Conservation (phyloP, 2,329 filamentous ascomycete genomes). For the Cladosporium sp. region DNA sequence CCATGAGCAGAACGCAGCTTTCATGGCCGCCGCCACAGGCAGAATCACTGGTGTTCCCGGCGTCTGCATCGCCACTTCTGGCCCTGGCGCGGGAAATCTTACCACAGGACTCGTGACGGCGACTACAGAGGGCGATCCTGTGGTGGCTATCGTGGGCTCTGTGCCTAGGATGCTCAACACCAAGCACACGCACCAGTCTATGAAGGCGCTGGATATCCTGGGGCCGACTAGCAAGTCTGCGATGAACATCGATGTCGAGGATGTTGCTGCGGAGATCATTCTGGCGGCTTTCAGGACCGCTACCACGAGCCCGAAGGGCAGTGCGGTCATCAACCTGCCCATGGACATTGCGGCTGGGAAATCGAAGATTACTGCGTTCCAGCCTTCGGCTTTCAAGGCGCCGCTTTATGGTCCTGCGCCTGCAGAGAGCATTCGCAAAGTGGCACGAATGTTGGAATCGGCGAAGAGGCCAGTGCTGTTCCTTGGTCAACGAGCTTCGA, state of each 20-base stretch:
- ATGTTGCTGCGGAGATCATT: conserved; percentile 52
- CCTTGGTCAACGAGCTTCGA: conserved; percentile 49
- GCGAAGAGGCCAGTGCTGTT: conserved; percentile 48
- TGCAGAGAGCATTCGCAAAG: conserved; percentile 36
- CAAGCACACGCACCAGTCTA: conserved; percentile 52
- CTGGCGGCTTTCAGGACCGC: conserved; percentile 51
- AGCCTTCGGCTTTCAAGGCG: conserved; percentile 43
- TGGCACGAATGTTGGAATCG: conserved; percentile 39
- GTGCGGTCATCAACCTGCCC: conserved; percentile 48
- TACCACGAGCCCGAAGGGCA: conserved; percentile 46
- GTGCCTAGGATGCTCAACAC: conserved; percentile 49
- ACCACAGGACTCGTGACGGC: conserved; percentile 52
- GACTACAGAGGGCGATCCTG: conserved; percentile 51
- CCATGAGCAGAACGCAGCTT: conserved; percentile 55
- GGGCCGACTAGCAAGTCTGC: conserved; percentile 49
- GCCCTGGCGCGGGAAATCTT: conserved; percentile 52
- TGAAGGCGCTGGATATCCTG: conserved; percentile 49
- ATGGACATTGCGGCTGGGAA: conserved; percentile 48
- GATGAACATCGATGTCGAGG: conserved; percentile 48
- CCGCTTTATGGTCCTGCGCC: conserved; percentile 47
- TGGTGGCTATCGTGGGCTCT: conserved; percentile 53
- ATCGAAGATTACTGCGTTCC: conserved; percentile 45
- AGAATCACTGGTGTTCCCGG: conserved; percentile 51
- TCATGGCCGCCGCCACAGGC: conserved; percentile 53
- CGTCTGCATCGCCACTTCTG: conserved; percentile 52